Base-by-base conservation (phyloP, 2,329 filamentous ascomycete species). In the Truncatella angustata region DNA sequence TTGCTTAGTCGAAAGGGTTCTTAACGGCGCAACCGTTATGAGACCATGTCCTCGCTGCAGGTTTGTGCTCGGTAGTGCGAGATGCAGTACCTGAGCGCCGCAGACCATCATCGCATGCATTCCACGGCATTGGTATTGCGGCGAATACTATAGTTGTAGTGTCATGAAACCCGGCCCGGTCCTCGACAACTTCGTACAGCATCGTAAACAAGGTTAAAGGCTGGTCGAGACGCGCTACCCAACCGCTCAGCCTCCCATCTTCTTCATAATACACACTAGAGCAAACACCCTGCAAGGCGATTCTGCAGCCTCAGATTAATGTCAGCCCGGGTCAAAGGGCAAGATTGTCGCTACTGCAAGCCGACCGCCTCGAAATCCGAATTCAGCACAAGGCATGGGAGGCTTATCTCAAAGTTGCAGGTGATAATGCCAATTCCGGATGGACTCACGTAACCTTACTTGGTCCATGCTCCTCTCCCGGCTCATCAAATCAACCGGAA, bases 161-260 rank as follows among this genome's bases (percentile, higher is more conserved):
- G n/a, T n/a, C 7, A 32, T 32, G 28, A 32, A 32, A 32, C 14
- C 14, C 28, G 28, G 28, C 7, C 28, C 28, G 28, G 28, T 32
- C 28, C 28, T 32, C 7, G 28, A 14, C 28, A 7, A 32, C 7
- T 32, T 32, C 21, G 16, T 23, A 4, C 10, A 10, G 16, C 40
- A 30, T 28, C 21, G 40, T 44, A 23, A 44, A 44, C 40, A 44
- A 44, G 40, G 40, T 44, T 44, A 44, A 44, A 44, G 40, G 40
- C 40, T 44, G 24, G 28, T 44, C 24, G 40, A 44, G 40, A 44
- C n/a, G 26, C 40, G n/a, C 12, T 11, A n/a, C 12, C 37, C 37
- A 40, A 21, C 37, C 21, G 37, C 37, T 21, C 37, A 21, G 37
- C 24, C 24, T 21, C 24, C 37, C 9, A 11, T 12, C n/a, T 12